Evolutionary conservation across 495 filamentous ascomycete species (phyloP), one percentile per base, ranked within the genome.

Genomic region (Penicillium simplicissimum): DNA sequence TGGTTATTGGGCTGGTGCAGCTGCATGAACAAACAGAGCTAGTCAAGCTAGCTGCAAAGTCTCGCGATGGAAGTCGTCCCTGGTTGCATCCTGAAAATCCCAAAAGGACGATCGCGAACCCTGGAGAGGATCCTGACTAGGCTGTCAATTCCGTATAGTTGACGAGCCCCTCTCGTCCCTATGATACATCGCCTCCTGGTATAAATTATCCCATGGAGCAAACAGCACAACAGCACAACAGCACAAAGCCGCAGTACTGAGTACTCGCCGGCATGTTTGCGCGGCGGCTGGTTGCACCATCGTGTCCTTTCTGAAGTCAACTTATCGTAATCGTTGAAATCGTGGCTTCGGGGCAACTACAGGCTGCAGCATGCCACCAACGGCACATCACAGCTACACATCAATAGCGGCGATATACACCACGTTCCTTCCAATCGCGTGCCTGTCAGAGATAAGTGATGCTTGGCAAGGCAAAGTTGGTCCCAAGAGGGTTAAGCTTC

Each of bases 381-480:
- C 42, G 42, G 42, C 42, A 45, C 42, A 23, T 45, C 42, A 10
- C 40, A 9, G 40, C n/a, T n/a, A 8, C n/a, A 17, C 40, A 42
- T 42, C n/a, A 42, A 42, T 42, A 47, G 43, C 45, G 23, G 23
- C 51, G 34, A 53, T 53, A 53, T 49, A 49, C 45, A 49, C 23
- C 45, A 31, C 45, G 25, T 49, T 38, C 38, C 38, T 37, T 37
- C 49, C 58, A 54, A 60, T 52, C 21, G 36, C 48, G 28, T 28
- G 36, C 23, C 0, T 5, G 8, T 37, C 21, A 34, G 23, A 59
- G 57, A 59, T 59, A 53, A 52, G 58, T 31, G 13, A 53, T 54
- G 37, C 58, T 60, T 60, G 58, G 49, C 58, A 47, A 58, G 31
- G 45, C 45, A 25, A n/a, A 31, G 1, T 3, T 28, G 45, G 23